phyloP scores from a whole-genome alignment of 2,329 filamentous ascomycete genomes.

The Cercospora beticola region DNA sequence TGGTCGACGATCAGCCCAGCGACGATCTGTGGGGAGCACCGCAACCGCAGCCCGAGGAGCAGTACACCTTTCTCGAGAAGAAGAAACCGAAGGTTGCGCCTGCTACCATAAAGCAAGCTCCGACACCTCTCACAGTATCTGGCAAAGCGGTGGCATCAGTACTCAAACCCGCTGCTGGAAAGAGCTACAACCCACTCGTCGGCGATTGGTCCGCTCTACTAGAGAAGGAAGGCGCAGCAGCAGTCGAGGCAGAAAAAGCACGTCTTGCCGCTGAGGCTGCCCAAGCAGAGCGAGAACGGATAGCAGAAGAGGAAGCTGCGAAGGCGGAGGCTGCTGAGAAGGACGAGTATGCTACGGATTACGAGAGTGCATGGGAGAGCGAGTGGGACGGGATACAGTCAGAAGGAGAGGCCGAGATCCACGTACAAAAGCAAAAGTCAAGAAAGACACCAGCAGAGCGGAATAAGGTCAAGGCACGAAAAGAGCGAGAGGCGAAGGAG shows the following conservation, averaged over 20 bases:
- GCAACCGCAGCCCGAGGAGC: constrained; percentile 50
- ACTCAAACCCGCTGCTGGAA: constrained; percentile 73
- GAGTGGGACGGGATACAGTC: constrained; percentile 62
- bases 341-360: constrained; percentile 60
- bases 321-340: constrained; percentile 72
- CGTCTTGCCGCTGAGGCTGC: constrained; percentile 66
- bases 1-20: constrained; percentile 53
- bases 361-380: constrained; percentile 89
- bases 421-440: constrained; percentile 68
- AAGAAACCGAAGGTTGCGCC: constrained; percentile 68
- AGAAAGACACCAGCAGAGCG: constrained; percentile 83
- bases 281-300: constrained; percentile 66
- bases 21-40: constrained; percentile 78
- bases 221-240: constrained; percentile 72
- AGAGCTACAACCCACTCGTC: constrained; percentile 90
- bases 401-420: constrained; percentile 61
- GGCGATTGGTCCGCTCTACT: constrained; percentile 80
- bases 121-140: constrained; percentile 77
- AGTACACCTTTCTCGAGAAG: constrained; percentile 63
- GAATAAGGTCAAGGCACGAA: constrained; percentile 84
- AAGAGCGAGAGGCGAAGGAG: constrained; percentile 75
- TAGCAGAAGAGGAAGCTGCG: constrained; percentile 69
- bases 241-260: constrained; percentile 73
- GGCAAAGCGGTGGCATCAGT: constrained; percentile 80
- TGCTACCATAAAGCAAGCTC: constrained; percentile 69